Conservation (phyloP, 345 rosid species). For the Citrus sinensis region DVS_A1.0 CM039167.1:18517001-18517500, state of each 20-base stretch:
- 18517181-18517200: slow-evolving; percentile 78
- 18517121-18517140: slow-evolving; percentile 80
- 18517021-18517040: slow-evolving; percentile 68
- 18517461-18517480: slow-evolving; percentile 83
- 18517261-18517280: background rate
- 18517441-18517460: slow-evolving; percentile 48
- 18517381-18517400: slow-evolving; percentile 84
- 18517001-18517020: slow-evolving; percentile 21
- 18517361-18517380: slow-evolving; percentile 93
- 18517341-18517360: slow-evolving; percentile 96
- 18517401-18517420: slow-evolving; percentile 89
- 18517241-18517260: no score
- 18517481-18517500: slow-evolving; percentile 80
- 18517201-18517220: slow-evolving; percentile 46
- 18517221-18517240: background rate
- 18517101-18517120: slow-evolving; percentile 91
- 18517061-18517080: slow-evolving; percentile 53
- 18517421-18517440: slow-evolving; percentile 76
- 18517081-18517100: slow-evolving; percentile 85
- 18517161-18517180: slow-evolving; percentile 95
- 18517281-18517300: background rate
- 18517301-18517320: slow-evolving; percentile 25
- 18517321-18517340: slow-evolving; percentile 86
- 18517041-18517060: slow-evolving; percentile 75
- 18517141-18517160: slow-evolving; percentile 82